Conservation (phyloP, 192 early-diverging fungal genomes). For the Coemansia guatemalensis region DNA sequence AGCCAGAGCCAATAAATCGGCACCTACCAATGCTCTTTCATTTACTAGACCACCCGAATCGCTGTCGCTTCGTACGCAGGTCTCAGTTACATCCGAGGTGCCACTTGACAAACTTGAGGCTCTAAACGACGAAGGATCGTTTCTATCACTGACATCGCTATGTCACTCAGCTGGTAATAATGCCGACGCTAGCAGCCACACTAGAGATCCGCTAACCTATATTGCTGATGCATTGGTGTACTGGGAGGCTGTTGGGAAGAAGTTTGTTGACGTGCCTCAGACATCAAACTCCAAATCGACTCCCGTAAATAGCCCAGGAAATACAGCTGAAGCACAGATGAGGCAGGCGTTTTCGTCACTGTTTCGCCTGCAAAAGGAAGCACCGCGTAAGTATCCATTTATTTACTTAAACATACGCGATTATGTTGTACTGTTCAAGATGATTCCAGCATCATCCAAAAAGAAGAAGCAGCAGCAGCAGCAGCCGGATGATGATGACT, state of each 20-base stretch:
- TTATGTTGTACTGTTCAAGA: conserved; percentile 35
- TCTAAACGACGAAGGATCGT: conserved; percentile 13
- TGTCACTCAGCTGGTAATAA: background rate
- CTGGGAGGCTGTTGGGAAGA: conserved; percentile 21
- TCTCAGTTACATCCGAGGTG: conserved; percentile 18
- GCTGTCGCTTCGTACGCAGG: conserved; percentile 43
- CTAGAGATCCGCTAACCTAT: conserved; percentile 7
- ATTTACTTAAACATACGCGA: conserved; percentile 37
- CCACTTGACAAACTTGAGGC: conserved; percentile 16
- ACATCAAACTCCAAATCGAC: background rate
- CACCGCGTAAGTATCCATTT: conserved; percentile 34
- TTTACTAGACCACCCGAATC: conserved; percentile 42
- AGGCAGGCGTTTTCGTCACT: conserved; percentile 33
- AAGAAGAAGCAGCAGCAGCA: conserved; percentile 3
- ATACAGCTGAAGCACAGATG: conserved; percentile 11
- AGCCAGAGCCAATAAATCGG: background rate
- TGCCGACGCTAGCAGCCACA: background rate
- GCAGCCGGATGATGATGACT: no score
- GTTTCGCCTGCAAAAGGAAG: conserved; percentile 24
- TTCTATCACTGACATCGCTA: conserved; percentile 31
- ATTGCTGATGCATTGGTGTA: conserved; percentile 38
- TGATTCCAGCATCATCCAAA: conserved; percentile 1
- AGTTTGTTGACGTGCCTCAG: background rate
- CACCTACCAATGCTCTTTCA: conserved; percentile 5
- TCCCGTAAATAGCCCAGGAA: background rate